Evolutionary conservation across 139 green algal genomes (phyloP).

Genomic region (Chlamydomonas sp.): DNA sequence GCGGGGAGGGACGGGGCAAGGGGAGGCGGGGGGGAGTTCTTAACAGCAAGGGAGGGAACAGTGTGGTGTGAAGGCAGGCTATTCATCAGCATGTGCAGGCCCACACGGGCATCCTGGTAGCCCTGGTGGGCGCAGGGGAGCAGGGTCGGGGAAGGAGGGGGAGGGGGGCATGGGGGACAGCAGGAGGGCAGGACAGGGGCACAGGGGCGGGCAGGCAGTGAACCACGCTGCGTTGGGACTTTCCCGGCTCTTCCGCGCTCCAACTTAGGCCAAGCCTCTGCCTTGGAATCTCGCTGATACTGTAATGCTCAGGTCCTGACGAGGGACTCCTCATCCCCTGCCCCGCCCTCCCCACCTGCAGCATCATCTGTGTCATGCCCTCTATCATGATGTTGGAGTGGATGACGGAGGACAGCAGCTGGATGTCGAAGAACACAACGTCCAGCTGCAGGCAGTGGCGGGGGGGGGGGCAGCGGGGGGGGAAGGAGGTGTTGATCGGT

Average conservation of each 20-base stretch:
- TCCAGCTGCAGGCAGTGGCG: slow-evolving; percentile 10
- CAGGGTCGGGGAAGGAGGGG: too few relatives aligned
- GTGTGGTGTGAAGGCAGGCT: slow-evolving; percentile 39
- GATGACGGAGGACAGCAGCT: slow-evolving; percentile 49
- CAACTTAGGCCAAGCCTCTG: too few relatives aligned
- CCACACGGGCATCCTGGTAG: slow-evolving; percentile 58
- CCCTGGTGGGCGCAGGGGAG: slow-evolving; percentile 6
- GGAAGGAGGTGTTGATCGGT: too few relatives aligned
- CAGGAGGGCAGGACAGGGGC: too few relatives aligned
- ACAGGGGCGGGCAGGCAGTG: too few relatives aligned
- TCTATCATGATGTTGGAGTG: slow-evolving; percentile 62
- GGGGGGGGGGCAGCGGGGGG: background rate
- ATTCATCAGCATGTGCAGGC: slow-evolving; percentile 50
- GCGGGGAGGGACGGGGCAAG: too few relatives aligned
- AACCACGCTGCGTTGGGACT: too few relatives aligned
- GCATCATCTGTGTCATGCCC: slow-evolving; percentile 55
- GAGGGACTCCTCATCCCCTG: background rate
- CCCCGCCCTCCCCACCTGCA: slow-evolving; percentile 9
- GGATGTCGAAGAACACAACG: slow-evolving; percentile 61
- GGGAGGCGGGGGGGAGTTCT: too few relatives aligned
- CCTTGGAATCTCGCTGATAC: too few relatives aligned
- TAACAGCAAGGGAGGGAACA: too few relatives aligned
- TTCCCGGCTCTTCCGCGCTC: too few relatives aligned
- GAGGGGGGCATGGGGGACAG: too few relatives aligned
- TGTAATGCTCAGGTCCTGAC: background rate